Base-by-base conservation (phyloP, 371 early-diverging fungal species). In the Rhizopus delemar region DNA sequence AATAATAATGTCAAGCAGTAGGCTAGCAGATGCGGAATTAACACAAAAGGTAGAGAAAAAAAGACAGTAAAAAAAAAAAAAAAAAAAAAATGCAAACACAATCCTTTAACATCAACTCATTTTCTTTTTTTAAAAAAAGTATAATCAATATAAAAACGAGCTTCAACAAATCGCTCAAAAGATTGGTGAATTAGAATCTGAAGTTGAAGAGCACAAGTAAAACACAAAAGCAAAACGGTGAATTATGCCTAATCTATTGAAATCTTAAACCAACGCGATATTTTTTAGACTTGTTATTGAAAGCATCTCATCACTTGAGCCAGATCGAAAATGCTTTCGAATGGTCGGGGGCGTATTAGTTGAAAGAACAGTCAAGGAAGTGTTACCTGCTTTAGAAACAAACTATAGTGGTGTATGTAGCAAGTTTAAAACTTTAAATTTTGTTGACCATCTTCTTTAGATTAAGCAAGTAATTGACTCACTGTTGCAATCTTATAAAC, bases 201-300 rank as follows among this genome's bases (percentile, higher is more conserved):
- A 97, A 72, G 81, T 87, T 7, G 97, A 95, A 66, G 98, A 97
- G 75, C 97, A 97, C 85, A 87, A 88, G 93, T 92, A 83, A 66
- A 59, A 16, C 22, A 22, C 22, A 22, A 22, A 51, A 22, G 2
- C 0, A 22, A 22, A 22, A 22, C 22, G 22, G 22, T 2, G 2
- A 22, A 51, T 35, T 50, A 29, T 41, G 36, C 39, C 46, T 22
- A 3, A 38, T 53, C 13, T 51, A 12, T 12, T 32, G 46, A 45
- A 29, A 35, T 46, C 39, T 50, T 22, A 3, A 38, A 48, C 12
- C 2, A 22, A 22, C 22, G 22, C 22, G 22, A 22, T 51, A 53
- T 22, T n/a, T 15, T 15, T 11, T 68, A 93, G 92, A 53, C 86
- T 95, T 51, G 98, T 97, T 9, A 88, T 96, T 63, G 95, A 97